These are phyloP conservation scores for Lipomyces sp. DNA, from an alignment of 805 yeast species.

Conservation along the genomic window DNA sequence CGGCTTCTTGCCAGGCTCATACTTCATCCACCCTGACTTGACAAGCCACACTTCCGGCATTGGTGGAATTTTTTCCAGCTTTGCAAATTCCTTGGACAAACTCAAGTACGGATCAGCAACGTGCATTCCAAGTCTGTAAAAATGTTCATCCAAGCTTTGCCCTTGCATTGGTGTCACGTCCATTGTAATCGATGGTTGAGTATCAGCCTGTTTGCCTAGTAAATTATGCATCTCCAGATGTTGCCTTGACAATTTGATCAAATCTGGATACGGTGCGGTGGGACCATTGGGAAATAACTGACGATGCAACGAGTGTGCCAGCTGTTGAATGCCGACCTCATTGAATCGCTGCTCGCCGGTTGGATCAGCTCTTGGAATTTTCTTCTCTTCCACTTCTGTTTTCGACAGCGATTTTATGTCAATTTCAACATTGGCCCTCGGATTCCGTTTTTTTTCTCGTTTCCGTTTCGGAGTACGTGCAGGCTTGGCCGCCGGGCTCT, in stretches of 20 bases:
- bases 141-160: conserved; percentile 77
- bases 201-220: conserved; percentile 73
- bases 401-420: background rate
- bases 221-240: conserved; percentile 67
- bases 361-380: conserved; percentile 6
- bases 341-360: conserved; percentile 53
- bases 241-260: conserved; percentile 59
- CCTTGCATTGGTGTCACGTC: conserved; percentile 79
- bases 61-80: conserved; percentile 39
- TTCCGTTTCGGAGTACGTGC: background rate
- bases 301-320: conserved; percentile 60
- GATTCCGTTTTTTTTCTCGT: background rate
- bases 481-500: background rate
- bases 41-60: conserved; percentile 58
- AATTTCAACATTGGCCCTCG: conserved; percentile 1
- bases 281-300: conserved; percentile 62
- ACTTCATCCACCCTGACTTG: conserved; percentile 81
- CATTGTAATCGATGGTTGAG: conserved; percentile 62
- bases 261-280: conserved; percentile 42
- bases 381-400: background rate
- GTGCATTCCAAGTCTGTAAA: conserved; percentile 63
- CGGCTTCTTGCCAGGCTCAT: conserved; percentile 61
- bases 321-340: conserved; percentile 80
- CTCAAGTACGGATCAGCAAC: conserved; percentile 64
- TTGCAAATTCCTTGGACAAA: conserved; percentile 54